Evolutionary conservation across 2,329 filamentous ascomycete genomes (phyloP), one percentile per base, ranked within the genome.

Genomic region (Fusarium agapanthi): DNA sequence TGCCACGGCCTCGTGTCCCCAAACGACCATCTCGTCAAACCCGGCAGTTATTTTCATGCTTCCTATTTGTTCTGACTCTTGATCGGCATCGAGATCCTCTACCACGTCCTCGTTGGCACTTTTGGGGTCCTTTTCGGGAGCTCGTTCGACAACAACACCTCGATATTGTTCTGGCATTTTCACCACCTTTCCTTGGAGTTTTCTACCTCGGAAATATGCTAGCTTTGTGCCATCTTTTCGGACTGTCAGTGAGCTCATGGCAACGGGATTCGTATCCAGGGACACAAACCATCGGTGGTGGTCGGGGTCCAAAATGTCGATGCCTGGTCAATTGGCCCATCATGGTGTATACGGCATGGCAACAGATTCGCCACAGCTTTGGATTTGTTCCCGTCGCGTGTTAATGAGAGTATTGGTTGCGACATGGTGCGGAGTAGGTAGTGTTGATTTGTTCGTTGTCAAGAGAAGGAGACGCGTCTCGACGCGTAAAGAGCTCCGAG

Each of bases 11-110:
- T 96, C 95, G 80, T 97, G 95, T 0, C 89, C 91, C 95, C 95
- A 98, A n/a, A 97, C 87, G 7, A 94, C 83, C 56, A 97, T 80
- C 61, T 92, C 86, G 12, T 94, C 89, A 78, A 98, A 98, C 22
- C 86, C 86, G 3, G 90, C 90, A 26, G 90, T 85, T 47, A 89
- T 84, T 56, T 92, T 87, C 74, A 95, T 83, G 26, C 85, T 85
- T 15, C 89, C 87, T 3, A 88, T 38, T 16, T 34, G 44, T 18
- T 84, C 80, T 13, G 79, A 76, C 44, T 83, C 80, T 14, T 79
- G 76, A 32, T 83, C 77, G 22, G 84, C 83, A 6, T 86, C 83
- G 3, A 84, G 83, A 22, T 87, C 82, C 15, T 86, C 85, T 5
- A 48, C 44, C 15, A 16, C 79, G 6, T 86, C 85, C 40, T 82